Base-by-base conservation (phyloP, 768 basidiomycete genomes). In the Rhodotorula graminis region DNA sequence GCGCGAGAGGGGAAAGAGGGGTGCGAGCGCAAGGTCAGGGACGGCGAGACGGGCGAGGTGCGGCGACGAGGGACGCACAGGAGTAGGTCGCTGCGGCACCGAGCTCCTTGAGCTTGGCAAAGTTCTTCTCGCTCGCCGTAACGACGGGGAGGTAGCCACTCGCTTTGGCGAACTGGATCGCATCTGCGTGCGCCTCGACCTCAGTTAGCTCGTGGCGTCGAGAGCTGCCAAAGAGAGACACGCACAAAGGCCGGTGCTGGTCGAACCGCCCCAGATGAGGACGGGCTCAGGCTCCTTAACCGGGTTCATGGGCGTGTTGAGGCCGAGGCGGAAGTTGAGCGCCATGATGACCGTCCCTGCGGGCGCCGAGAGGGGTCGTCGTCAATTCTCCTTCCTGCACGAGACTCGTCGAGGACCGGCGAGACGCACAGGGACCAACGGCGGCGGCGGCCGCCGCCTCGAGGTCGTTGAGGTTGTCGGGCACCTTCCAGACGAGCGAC, bases 81-180 rank as follows among this genome's bases (percentile, higher is more conserved):
- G 85, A 83, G 67, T 84, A 82, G 11, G 83, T 82, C 9, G 80
- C 81, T 47, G 82, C 80, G 1, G 85, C 86, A 9, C 86, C 85
- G 16, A 84, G 77, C 2, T 77, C 71, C 56, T 81, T 81, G 29
- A 85, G 73, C 27, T 82, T 76, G 0, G 79, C 80, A 58, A 80
- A 79, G 71, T 84, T 84, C 47, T 77, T 73, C 25, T 82, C 79
- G 0, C 84, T 85, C 9, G 84, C 82, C 33, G 84, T 84, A 14
- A 85, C 81, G 29, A 84, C 80, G 59, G 85, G 83, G 37, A 81
- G 81, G 69, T 84, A 81, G 25, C 85, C 85, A 0, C 83, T 76
- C 7, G 83, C 77, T 49, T 82, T 82, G 3, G 83, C 82, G 25
- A 85, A 80, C 72, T 84, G 82, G 27, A 85, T 79, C 0, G 83